Conservation (phyloP, 805 yeast species). For the Wickerhamomyces hampshirensis region DNA sequence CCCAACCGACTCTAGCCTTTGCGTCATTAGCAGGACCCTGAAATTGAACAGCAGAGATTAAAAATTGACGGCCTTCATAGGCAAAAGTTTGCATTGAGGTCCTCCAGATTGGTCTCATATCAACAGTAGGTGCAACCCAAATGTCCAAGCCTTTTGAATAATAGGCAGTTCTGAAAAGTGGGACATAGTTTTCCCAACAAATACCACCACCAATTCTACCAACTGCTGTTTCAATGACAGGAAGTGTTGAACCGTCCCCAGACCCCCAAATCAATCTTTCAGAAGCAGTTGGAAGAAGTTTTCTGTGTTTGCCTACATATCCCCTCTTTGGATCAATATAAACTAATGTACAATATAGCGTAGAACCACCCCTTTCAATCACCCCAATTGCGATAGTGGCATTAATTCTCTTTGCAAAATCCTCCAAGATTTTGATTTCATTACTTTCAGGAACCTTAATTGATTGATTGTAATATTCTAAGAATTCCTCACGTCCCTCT, state of each 20-base stretch:
- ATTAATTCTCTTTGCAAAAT: conserved; percentile 29
- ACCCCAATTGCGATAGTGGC: conserved; percentile 37
- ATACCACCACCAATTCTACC: conserved; percentile 42
- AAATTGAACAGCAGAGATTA: conserved; percentile 37
- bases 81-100: conserved; percentile 38
- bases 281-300: conserved; percentile 39
- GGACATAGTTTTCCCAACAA: conserved; percentile 45
- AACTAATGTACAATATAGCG: conserved; percentile 37
- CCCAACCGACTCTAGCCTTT: conserved; percentile 28
- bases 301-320: conserved; percentile 38
- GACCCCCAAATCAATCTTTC: conserved; percentile 43
- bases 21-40: conserved; percentile 29
- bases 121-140: conserved; percentile 42
- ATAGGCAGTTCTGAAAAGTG: conserved; percentile 35
- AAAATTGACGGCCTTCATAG: conserved; percentile 36
- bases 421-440: conserved; percentile 31
- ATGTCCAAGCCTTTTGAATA: conserved; percentile 39
- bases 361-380: conserved; percentile 35
- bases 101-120: conserved; percentile 40
- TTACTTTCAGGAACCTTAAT: conserved; percentile 31
- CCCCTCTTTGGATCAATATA: conserved; percentile 36
- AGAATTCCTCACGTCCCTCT: conserved; percentile 37
- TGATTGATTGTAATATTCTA: conserved; percentile 31
- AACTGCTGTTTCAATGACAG: conserved; percentile 30
- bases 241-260: conserved; percentile 42